Conservation (phyloP, 306 rosid species). For the Dryas drummondii region DNA sequence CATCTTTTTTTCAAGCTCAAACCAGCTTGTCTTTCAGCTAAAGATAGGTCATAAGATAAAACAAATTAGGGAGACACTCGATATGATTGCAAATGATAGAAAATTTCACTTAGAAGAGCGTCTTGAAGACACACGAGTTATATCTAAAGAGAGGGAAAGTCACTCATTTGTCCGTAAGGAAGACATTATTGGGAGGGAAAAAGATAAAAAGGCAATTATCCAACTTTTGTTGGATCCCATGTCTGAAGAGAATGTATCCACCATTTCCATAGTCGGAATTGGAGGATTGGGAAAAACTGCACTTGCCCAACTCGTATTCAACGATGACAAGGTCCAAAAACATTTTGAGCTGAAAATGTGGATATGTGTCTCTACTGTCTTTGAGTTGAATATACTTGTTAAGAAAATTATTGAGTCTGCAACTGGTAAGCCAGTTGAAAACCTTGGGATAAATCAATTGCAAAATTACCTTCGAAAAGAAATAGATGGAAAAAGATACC, state of each 20-base stretch:
- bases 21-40: neutral
- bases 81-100: neutral
- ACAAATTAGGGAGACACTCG: neutral
- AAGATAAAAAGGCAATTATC: neutral
- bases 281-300: neutral
- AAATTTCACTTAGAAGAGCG: slow-evolving; percentile 6
- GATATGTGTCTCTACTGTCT: neutral
- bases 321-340: neutral
- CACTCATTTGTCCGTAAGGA: neutral
- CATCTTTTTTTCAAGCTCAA: neutral
- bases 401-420: neutral
- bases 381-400: neutral
- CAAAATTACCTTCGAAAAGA: slow-evolving; percentile 12
- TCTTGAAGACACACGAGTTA: neutral
- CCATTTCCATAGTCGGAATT: neutral
- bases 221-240: neutral
- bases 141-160: neutral
- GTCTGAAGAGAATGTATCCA: neutral
- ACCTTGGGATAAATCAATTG: slow-evolving; percentile 20
- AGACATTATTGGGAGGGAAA: neutral
- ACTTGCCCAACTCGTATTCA: neutral
- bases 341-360: neutral
- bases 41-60: neutral
- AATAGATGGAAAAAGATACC: slow-evolving; percentile 28
- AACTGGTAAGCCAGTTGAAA: neutral